Base-by-base conservation (phyloP, 495 filamentous ascomycete genomes). In the Acidomyces sp. region DNA sequence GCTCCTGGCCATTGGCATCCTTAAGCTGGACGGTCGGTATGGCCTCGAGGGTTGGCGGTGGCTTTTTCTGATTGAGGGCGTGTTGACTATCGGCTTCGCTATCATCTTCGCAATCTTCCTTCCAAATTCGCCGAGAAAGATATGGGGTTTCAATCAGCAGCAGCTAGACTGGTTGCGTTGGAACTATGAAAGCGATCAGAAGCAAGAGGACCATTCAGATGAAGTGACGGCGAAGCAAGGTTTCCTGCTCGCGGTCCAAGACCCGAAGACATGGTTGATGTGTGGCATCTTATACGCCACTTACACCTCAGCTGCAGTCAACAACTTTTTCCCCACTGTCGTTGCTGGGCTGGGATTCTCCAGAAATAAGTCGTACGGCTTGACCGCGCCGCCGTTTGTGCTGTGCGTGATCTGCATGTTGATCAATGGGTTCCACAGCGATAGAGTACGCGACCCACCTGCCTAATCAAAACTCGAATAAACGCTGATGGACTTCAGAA, bases 31-130 rank as follows among this genome's bases (percentile, higher is more conserved):
- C 30, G 42, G 46, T 6, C 10, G 3, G 3, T 26, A 43, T 26
- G 31, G 39, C 20, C 15, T 43, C 9, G 26, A 27, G 12, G 29
- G 34, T 34, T 44, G 51, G 50, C 68, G 67, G 34, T 85, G 80
- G 80, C 59, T 85, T 13, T 85, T 84, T 68, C 79, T 86, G 46
- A 81, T 88, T 37, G 82, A 86, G 56, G 82, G 82, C 35, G 70
- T 60, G 13, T 59, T 61, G 36, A 74, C 73, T 2, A 64, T 77
- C 32, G 60, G 64, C 2, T 58, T 75, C 24, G 72, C 71, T 26
- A 49, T 67, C 12, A 51, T 55, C 19, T 65, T 72, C 21, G 70
- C 68, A 45, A 78, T 77, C 45, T 58, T 84, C 18, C 59, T 90
- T 12, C 83, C 83, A 11, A 78, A 90, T 56, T 84, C 84, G 46